Base-by-base conservation (phyloP, 495 filamentous ascomycete genomes). In the Tuber brumale region DNA sequence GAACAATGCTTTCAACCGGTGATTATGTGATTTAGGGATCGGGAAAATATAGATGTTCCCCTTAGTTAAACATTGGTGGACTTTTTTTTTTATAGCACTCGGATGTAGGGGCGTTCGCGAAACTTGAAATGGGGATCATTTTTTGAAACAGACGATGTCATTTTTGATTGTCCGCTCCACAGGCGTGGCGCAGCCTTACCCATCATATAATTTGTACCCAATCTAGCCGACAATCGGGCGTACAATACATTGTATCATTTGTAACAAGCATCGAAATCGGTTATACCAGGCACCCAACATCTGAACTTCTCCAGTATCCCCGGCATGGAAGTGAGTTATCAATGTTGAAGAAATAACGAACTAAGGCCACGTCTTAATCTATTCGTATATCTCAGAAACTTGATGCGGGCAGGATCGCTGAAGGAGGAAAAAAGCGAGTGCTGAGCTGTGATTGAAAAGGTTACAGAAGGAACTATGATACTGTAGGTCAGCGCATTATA, bases 1-100 rank as follows among this genome's bases (percentile, higher is more conserved):
- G 81, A 97, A 97, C 85, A 90, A 90, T 76, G 87, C 87, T 27
- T 77, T 83, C 41, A 86, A 85, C 48, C 75, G 72, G 45, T 77
- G 69, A 77, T 66, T 18, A 18, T 66, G 57, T 3, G 12, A 35
- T 35, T 35, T 7, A 14, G 57, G 7, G 57, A 27, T 27, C 1
- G 27, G 57, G 57, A 12, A 35, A 66, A 66, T 35, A 35, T 14
- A 35, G 27, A 66, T 18, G 27, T 35, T 35, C 31, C 27, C 14
- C 14, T 35, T 66, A 35, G 14, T 66, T 66, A 31, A 35, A 66
- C 27, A 66, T 31, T 35, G 14, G 57, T 14, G 16, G 57, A 18
- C 57, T 16, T 66, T 31, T 66, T 16, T 27, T 31, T 66, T n/a
- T 19, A 66, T 21, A 66, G 57, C 27, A 18, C 57, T 35, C 1